phyloP scores from a whole-genome alignment of 495 filamentous ascomycete species.

The Talaromyces adpressus region DNA sequence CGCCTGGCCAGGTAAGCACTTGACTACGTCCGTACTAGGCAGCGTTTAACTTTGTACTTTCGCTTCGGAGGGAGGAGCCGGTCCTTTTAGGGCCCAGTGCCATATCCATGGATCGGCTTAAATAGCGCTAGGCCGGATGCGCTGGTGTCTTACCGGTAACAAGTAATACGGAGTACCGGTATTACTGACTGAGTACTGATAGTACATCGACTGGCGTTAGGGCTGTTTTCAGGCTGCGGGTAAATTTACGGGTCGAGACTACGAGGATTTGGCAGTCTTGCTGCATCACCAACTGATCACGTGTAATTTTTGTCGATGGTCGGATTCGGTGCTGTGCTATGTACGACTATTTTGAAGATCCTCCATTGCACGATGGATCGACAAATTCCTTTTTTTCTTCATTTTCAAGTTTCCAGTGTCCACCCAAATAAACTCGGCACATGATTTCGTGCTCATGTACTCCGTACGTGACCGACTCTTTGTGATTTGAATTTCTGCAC shows the following conservation, averaged over 20 bases:
- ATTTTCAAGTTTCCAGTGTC: too few relatives aligned
- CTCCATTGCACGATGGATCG: neutral
- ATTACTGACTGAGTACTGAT: neutral
- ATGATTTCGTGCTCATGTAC: neutral
- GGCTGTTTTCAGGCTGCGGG: neutral
- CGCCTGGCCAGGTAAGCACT: neutral
- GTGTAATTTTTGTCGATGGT: neutral
- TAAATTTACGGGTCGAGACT: neutral
- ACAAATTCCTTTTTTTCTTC: neutral
- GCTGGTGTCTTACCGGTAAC: neutral
- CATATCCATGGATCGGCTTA: constrained; percentile 10
- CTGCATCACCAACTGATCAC: neutral
- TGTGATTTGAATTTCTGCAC: neutral
- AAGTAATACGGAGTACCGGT: neutral
- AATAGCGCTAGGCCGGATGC: constrained; percentile 2
- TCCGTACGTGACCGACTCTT: neutral
- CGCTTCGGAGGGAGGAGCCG: constrained; percentile 2
- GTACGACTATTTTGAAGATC: neutral
- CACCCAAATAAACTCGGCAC: neutral
- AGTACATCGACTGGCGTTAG: neutral
- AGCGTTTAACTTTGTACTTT: neutral
- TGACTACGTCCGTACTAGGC: neutral
- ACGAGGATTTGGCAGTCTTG: neutral
- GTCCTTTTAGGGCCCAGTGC: constrained; percentile 7
- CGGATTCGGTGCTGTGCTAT: neutral